These are phyloP conservation scores for Kodamaea kakaduensis DNA, from an alignment of 805 yeast species.

Conservation along the genomic window DNA sequence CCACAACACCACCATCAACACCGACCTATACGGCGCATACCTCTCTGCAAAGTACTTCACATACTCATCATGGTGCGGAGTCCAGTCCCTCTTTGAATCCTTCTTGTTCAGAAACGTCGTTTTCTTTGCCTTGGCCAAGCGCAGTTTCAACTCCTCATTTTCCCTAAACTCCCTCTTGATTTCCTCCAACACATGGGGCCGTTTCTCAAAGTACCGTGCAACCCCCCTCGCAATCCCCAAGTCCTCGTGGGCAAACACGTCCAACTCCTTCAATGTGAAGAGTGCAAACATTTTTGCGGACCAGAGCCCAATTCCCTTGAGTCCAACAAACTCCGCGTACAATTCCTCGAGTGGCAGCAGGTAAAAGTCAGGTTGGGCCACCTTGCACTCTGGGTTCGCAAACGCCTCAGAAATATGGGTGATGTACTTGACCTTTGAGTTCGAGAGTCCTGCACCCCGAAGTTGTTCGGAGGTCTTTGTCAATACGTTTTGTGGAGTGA, in stretches of 20 bases:
- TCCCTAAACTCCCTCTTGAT: slow-evolving; percentile 37
- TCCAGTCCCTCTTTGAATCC: slow-evolving; percentile 56
- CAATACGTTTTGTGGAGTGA: slow-evolving; percentile 49
- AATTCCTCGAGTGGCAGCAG: slow-evolving; percentile 42
- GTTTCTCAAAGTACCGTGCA: slow-evolving; percentile 52
- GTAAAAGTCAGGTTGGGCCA: slow-evolving; percentile 36
- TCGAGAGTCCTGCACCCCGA: slow-evolving; percentile 64
- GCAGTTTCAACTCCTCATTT: slow-evolving; percentile 25
- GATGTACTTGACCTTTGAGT: slow-evolving; percentile 62
- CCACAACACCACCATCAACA: slow-evolving; percentile 74
- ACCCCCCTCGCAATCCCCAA: slow-evolving; percentile 84
- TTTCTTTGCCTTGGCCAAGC: slow-evolving; percentile 26
- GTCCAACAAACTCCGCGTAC: slow-evolving; percentile 42
- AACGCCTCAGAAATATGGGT: slow-evolving; percentile 53
- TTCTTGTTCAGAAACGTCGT: slow-evolving; percentile 27
- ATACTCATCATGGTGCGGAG: slow-evolving; percentile 56
- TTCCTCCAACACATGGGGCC: slow-evolving; percentile 47
- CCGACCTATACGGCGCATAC: slow-evolving; percentile 64
- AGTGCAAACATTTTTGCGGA: slow-evolving; percentile 82
- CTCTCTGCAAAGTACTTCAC: slow-evolving; percentile 51
- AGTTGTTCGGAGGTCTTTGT: slow-evolving; percentile 43
- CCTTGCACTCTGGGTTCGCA: slow-evolving; percentile 31
- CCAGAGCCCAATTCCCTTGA: slow-evolving; percentile 83
- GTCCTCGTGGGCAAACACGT: slow-evolving; percentile 76
- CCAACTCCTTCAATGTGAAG: slow-evolving; percentile 61